These are phyloP conservation scores for Malus sylvestris DNA, from an alignment of 306 rosid species.

Conservation along the genomic window DNA sequence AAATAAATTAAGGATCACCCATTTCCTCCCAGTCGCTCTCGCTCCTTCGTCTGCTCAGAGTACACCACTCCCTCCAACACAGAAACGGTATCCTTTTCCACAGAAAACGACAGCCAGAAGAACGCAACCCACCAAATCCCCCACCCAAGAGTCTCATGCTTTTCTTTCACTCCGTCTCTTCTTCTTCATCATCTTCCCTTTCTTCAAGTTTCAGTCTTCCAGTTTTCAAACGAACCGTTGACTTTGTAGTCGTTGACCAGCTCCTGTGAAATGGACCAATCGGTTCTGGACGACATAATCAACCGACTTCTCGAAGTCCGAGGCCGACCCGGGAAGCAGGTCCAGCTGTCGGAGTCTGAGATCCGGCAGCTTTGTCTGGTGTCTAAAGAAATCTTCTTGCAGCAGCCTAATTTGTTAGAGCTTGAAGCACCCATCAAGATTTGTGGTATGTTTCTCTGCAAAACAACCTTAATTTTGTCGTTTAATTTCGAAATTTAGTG, in stretches of 20 bases:
- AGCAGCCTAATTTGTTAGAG: constrained; percentile 77
- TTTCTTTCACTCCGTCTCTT: constrained; percentile 6
- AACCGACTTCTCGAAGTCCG: constrained; percentile 74
- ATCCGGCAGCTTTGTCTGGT: constrained; percentile 74
- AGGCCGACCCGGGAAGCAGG: constrained; percentile 83
- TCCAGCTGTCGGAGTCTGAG: constrained; percentile 86
- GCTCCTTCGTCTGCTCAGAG: background rate
- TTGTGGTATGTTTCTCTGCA: constrained; percentile 47
- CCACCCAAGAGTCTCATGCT: constrained; percentile 11
- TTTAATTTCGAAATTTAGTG: background rate
- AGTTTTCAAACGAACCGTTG: constrained; percentile 17
- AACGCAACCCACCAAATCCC: background rate
- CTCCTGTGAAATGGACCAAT: constrained; percentile 48
- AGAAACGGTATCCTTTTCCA: constrained; percentile 22
- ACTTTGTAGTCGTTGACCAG: constrained; percentile 1
- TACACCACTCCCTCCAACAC: background rate
- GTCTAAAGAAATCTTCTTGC: constrained; percentile 70
- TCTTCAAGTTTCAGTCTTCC: constrained; percentile 3
- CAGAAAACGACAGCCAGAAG: constrained; percentile 28
- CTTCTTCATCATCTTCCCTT: constrained; percentile 1
- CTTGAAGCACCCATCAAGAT: constrained; percentile 93
- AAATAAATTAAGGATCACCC: background rate
- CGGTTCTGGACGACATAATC: constrained; percentile 77
- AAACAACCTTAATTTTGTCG: background rate
- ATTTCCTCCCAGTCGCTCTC: background rate